Conservation (phyloP, 306 rosid genomes). For the Geum urbanum region DNA sequence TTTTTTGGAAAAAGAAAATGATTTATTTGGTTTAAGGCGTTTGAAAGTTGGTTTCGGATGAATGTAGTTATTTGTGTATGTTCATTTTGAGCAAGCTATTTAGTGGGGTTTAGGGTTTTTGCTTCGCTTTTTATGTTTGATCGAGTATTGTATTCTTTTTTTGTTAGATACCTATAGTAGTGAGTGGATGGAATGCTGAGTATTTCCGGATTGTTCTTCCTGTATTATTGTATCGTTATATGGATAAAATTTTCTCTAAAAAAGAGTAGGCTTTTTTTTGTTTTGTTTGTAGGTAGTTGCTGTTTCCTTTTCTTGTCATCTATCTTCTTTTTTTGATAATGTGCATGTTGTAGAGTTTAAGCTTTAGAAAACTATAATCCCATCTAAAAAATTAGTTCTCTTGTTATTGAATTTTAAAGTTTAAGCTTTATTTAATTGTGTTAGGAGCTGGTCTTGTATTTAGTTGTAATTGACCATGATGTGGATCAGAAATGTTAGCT, state of each 20-base stretch:
- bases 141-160: not conserved
- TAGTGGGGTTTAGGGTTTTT: not conserved
- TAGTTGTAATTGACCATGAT: too few relatives aligned
- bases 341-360: not conserved
- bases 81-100: not conserved
- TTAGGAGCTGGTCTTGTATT: too few relatives aligned
- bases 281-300: not conserved
- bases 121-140: not conserved
- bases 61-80: not conserved
- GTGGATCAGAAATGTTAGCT: not conserved
- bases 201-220: not conserved
- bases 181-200: not conserved
- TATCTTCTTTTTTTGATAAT: not conserved
- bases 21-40: not conserved
- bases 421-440: too few relatives aligned
- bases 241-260: not conserved
- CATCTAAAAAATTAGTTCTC: too few relatives aligned
- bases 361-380: not conserved
- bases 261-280: not conserved
- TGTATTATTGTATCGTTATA: not conserved
- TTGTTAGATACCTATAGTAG: not conserved
- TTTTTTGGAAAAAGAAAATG: not conserved
- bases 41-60: not conserved
- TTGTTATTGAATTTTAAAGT: too few relatives aligned
- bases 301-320: not conserved